Percentiles rank a stretch among this genome's conserved stretches.
Conservation (phyloP, 345 rosid genomes). For the Citrus hindsii region DNA sequence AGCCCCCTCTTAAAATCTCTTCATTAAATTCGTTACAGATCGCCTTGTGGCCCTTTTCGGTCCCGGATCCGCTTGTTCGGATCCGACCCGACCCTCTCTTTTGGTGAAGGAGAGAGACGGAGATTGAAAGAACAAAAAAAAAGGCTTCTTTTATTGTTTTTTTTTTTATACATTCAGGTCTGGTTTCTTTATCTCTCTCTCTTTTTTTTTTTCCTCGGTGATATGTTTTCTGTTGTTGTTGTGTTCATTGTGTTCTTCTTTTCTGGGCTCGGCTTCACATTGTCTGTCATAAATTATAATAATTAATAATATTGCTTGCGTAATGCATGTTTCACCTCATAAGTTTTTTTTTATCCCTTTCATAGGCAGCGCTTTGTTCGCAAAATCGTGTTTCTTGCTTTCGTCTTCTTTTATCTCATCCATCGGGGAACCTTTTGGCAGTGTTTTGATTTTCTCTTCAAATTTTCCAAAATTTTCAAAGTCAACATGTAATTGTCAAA, state of each 20-base stretch:
- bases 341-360: neutral
- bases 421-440: slow-evolving; percentile 12
- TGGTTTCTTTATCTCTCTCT: neutral
- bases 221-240: neutral
- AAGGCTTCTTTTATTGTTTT: neutral
- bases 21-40: neutral
- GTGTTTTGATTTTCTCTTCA: neutral
- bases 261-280: neutral
- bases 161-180: neutral
- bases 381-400: neutral
- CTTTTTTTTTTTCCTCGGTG: too few relatives aligned
- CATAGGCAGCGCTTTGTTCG: neutral
- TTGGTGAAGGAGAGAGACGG: neutral
- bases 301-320: neutral
- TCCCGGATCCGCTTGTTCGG: slow-evolving; percentile 1
- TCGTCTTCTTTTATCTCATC: slow-evolving; percentile 13
- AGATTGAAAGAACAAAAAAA: neutral
- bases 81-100: neutral
- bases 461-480: neutral
- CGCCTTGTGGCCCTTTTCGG: neutral
- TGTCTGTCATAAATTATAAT: neutral
- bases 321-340: neutral
- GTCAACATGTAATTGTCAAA: slow-evolving; percentile 9
- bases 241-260: neutral
- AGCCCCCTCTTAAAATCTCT: neutral